phyloP scores from a whole-genome alignment of 495 filamentous ascomycete genomes.

The Polyplosphaeria fusca region DNA sequence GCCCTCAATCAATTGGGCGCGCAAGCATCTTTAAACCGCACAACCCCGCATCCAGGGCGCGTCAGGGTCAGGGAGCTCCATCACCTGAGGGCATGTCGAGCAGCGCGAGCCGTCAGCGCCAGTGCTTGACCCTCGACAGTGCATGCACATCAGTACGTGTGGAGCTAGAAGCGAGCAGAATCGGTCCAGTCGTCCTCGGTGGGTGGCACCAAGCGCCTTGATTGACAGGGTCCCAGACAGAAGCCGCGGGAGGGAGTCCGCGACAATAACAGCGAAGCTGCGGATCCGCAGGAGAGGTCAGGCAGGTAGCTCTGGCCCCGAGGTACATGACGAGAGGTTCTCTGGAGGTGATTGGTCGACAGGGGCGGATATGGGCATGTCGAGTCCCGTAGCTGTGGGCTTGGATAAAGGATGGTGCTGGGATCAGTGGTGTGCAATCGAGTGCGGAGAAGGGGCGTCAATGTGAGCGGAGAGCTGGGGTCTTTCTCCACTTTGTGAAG shows the following conservation, averaged over 20 bases:
- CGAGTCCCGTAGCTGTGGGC: conserved; percentile 10
- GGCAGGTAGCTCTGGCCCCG: not conserved
- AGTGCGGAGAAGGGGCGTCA: conserved; percentile 16
- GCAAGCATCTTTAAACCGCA: conserved; percentile 14
- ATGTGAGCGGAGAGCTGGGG: not conserved
- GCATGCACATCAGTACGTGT: too few species aligned
- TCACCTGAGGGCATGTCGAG: conserved; percentile 19
- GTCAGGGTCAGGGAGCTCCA: conserved; percentile 17
- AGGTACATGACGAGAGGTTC: not conserved
- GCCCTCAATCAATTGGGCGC: conserved; percentile 7
- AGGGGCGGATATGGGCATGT: not conserved
- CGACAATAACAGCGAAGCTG: conserved; percentile 6
- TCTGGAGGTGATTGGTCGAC: conserved; percentile 15
- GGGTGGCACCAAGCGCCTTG: too few species aligned
- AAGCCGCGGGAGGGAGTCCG: not conserved
- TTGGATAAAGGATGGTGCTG: conserved; percentile 13
- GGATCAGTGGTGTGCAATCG: conserved; percentile 6
- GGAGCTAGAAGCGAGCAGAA: too few species aligned
- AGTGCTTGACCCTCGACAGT: conserved; percentile 11
- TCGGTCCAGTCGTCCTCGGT: too few species aligned
- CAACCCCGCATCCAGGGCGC: conserved; percentile 18
- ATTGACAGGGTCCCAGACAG: not conserved
- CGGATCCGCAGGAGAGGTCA: conserved; percentile 22
- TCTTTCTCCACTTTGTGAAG: conserved; percentile 1
- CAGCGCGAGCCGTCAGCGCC: conserved; percentile 14